Evolutionary conservation across 2,329 filamentous ascomycete genomes (phyloP).

Genomic region (Fusarium liriodendri): DNA sequence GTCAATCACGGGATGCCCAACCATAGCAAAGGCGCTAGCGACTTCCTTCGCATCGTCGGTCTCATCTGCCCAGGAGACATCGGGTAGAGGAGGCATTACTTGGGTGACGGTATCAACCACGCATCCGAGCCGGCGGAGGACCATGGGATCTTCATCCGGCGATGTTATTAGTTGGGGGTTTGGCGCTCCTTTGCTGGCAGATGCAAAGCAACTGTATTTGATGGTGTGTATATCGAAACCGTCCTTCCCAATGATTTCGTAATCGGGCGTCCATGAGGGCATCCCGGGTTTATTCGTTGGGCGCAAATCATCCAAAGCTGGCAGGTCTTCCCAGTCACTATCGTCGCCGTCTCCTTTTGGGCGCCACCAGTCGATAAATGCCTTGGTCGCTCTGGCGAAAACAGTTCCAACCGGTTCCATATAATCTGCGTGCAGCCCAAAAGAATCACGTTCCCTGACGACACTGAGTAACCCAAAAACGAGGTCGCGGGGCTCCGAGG

Average conservation of each 20-base stretch:
- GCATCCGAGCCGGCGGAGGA: neutral
- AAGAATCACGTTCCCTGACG: slow-evolving; percentile 6
- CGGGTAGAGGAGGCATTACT: neutral
- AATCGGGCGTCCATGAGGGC: slow-evolving; percentile 4
- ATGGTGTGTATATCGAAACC: neutral
- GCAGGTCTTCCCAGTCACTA: neutral
- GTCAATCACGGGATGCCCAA: neutral
- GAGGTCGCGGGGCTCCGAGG: slow-evolving; percentile 37
- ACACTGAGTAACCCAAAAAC: slow-evolving; percentile 31
- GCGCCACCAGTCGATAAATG: slow-evolving; percentile 18
- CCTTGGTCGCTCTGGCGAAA: slow-evolving; percentile 20
- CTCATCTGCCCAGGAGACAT: neutral
- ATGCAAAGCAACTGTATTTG: neutral
- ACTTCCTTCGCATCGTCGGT: neutral
- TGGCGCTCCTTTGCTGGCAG: neutral
- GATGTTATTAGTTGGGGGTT: neutral
- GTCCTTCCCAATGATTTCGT: neutral
- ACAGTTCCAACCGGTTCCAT: neutral
- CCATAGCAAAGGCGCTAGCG: neutral
- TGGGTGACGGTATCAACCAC: neutral
- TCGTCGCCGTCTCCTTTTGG: neutral
- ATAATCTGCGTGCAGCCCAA: slow-evolving; percentile 14
- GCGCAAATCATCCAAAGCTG: neutral
- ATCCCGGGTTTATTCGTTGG: neutral
- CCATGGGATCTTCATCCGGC: neutral